Conservation (phyloP, 129 eudicot genomes). For the Deinandra increscens region DNA sequence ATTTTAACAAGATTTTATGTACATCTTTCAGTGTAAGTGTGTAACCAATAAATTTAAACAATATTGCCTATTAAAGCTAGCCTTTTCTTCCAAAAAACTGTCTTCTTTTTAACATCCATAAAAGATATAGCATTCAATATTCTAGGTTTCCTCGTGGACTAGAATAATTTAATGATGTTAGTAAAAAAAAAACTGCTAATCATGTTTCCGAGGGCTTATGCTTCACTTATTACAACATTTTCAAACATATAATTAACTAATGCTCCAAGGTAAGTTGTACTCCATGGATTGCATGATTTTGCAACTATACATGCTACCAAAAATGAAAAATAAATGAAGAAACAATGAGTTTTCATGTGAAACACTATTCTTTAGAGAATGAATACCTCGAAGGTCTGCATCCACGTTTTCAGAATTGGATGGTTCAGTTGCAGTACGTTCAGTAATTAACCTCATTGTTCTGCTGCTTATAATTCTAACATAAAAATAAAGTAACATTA, state of each 20-base stretch:
- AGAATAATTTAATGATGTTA: neutral
- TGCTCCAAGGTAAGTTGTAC: neutral
- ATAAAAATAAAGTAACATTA: slow-evolving; percentile 21
- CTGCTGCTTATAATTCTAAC: slow-evolving; percentile 79
- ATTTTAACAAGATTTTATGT: no score
- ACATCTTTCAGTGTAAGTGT: no score
- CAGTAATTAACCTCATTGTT: slow-evolving; percentile 69
- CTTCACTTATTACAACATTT: neutral
- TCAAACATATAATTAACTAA: neutral
- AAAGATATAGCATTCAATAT: no score
- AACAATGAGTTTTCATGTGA: neutral
- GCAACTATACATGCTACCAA: neutral
- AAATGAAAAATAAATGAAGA: neutral
- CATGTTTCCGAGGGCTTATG: neutral
- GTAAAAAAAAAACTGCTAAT: neutral
- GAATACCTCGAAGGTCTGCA: slow-evolving; percentile 67
- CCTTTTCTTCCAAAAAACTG: no score
- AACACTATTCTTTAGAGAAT: neutral
- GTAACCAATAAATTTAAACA: no score
- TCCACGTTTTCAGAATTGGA: slow-evolving; percentile 57
- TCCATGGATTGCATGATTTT: neutral
- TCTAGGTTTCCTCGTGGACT: no score
- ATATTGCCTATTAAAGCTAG: no score
- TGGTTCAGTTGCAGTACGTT: slow-evolving; percentile 54
- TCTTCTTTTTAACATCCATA: no score